A percentile compares a stretch with the other conserved stretches of the same genome.
Evolutionary conservation across 306 rosid species (phyloP).

Genomic region (Vicia faba): DNA sequence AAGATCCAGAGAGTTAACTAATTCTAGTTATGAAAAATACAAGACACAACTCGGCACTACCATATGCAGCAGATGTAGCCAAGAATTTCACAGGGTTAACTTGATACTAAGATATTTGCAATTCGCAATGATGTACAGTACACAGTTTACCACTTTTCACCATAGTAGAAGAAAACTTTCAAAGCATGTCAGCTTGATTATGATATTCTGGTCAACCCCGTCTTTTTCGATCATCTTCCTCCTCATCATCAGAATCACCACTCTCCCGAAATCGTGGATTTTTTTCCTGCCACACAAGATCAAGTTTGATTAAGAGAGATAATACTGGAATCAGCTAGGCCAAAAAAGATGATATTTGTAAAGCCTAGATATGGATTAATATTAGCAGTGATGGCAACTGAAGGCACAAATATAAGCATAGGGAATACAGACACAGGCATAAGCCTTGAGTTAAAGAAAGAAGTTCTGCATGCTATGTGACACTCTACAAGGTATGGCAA

Average conservation of each 20-base stretch:
- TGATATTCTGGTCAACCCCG: conserved; percentile 42
- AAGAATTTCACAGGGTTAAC: conserved; percentile 27
- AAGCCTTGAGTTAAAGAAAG: conserved; percentile 20
- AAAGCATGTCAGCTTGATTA: conserved; percentile 17
- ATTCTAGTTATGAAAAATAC: neutral
- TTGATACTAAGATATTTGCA: conserved; percentile 6
- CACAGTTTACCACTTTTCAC: conserved; percentile 34
- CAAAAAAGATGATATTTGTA: neutral
- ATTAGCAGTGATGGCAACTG: neutral
- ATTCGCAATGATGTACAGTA: conserved; percentile 26
- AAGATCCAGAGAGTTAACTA: neutral
- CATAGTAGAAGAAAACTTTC: conserved; percentile 9
- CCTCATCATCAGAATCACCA: conserved; percentile 95
- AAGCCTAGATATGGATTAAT: conserved; percentile 9
- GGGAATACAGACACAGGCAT: conserved; percentile 13
- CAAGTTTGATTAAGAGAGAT: conserved; percentile 27
- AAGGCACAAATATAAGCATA: neutral
- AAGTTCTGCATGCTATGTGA: conserved; percentile 1
- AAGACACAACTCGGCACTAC: conserved; percentile 8
- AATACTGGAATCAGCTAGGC: neutral
- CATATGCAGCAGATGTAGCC: conserved; percentile 27
- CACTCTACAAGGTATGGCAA: conserved; percentile 7
- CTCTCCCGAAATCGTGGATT: conserved; percentile 98
- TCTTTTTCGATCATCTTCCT: conserved; percentile 77
- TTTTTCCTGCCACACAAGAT: conserved; percentile 66